These are phyloP conservation scores for Delitschia confertaspora DNA, from an alignment of 495 filamentous ascomycete genomes.

Conservation along the genomic window DNA sequence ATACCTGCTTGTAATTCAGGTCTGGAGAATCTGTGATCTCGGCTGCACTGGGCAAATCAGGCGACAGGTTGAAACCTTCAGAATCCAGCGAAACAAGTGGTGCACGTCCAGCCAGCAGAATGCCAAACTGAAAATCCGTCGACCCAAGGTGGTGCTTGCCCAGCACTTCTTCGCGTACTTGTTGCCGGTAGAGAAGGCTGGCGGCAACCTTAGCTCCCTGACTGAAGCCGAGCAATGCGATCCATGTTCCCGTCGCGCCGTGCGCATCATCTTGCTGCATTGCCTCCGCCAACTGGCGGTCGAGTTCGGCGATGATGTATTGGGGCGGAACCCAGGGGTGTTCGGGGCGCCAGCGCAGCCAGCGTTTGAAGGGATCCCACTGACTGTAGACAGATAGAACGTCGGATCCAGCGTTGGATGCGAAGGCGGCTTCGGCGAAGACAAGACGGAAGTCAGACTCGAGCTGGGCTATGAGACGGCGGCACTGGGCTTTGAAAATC, in stretches of 20 bases:
- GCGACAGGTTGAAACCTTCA: no score
- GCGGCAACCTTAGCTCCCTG: conserved; percentile 52
- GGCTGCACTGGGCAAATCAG: no score
- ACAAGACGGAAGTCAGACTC: conserved; percentile 43
- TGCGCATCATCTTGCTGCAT: conserved; percentile 24
- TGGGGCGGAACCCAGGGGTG: conserved; percentile 34
- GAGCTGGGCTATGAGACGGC: conserved; percentile 39
- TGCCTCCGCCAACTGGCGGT: conserved; percentile 24
- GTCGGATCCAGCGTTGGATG: conserved; percentile 39
- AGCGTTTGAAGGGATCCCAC: conserved; percentile 48
- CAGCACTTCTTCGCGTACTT: neutral
- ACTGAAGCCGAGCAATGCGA: conserved; percentile 43
- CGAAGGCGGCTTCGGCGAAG: conserved; percentile 49
- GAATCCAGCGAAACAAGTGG: no score
- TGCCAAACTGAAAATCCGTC: conserved; percentile 31
- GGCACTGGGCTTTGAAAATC: conserved; percentile 49
- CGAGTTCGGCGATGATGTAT: conserved; percentile 28
- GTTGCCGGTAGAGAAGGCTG: conserved; percentile 31
- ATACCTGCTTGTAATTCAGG: no score
- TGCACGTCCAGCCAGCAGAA: conserved; percentile 46
- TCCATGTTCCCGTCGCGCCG: conserved; percentile 44
- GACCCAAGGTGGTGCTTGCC: no score
- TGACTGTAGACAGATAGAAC: conserved; percentile 44
- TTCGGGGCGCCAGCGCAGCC: conserved; percentile 43
- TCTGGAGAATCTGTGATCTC: no score